Percentiles rank a stretch among this genome's conserved stretches.
Evolutionary conservation across 208 protist genomes (phyloP).

Genomic region (Balamuthia mandrillaris): DNA sequence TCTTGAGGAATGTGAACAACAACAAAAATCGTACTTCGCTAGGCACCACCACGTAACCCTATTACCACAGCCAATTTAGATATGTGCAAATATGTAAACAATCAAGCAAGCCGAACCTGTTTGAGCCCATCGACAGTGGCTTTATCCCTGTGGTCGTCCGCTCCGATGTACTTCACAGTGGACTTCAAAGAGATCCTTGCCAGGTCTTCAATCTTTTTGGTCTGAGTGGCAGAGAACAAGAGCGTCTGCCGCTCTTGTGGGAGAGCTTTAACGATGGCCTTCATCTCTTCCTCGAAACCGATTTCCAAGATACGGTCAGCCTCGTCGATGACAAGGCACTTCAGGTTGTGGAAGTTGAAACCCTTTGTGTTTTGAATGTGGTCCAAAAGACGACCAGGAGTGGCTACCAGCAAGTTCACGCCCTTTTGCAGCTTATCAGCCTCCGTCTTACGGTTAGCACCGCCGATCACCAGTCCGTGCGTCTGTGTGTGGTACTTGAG

Average conservation of each 20-base stretch:
- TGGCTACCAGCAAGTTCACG: conserved; percentile 81
- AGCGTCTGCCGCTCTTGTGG: conserved; percentile 93
- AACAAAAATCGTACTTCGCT: conserved; percentile 93
- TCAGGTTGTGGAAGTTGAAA: conserved; percentile 39
- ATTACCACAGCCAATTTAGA: conserved; percentile 41
- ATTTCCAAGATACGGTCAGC: conserved; percentile 96
- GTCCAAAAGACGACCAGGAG: conserved; percentile 94
- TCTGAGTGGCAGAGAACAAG: conserved; percentile 98
- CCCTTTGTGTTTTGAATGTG: conserved; percentile 77
- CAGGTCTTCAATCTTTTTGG: conserved; percentile 83
- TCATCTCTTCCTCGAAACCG: conserved; percentile 93
- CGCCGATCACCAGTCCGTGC: conserved; percentile 82
- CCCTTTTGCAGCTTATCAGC: conserved; percentile 79
- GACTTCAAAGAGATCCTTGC: conserved; percentile 87
- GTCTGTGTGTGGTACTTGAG: conserved; percentile 79
- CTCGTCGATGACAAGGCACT: conserved; percentile 43
- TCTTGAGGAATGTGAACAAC: conserved; percentile 98
- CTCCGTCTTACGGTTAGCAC: conserved; percentile 76
- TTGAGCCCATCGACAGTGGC: conserved; percentile 51
- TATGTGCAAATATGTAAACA: not conserved
- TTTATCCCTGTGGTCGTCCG: conserved; percentile 72
- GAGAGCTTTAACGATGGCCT: conserved; percentile 97
- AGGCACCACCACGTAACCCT: conserved; percentile 96
- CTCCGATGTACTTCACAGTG: conserved; percentile 86
- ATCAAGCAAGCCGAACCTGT: conserved; percentile 43